Percentiles rank a stretch among this genome's conserved stretches.
Conservation (phyloP, 1,284 basidiomycete species). For the Heliocybe sulcata region DNA sequence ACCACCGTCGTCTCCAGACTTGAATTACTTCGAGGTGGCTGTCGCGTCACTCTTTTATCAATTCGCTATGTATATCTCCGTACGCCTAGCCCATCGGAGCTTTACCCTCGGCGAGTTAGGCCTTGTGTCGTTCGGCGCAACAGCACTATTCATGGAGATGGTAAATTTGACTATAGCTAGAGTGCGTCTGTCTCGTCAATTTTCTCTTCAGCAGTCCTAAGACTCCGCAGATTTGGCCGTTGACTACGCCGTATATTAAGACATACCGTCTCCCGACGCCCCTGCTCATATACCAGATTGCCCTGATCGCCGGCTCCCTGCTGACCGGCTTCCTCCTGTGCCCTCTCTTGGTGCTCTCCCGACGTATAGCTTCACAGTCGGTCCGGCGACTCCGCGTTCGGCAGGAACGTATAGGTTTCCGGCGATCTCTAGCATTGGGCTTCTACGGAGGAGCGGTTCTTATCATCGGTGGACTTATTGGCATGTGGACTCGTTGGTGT, state of each 20-base stretch:
- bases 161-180: slow-evolving; percentile 75
- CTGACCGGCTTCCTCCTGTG: slow-evolving; percentile 92
- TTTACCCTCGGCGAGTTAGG: slow-evolving; percentile 95
- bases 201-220: neutral
- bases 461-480: slow-evolving; percentile 82
- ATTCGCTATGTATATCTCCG: slow-evolving; percentile 82
- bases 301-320: slow-evolving; percentile 89
- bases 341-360: slow-evolving; percentile 87
- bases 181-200: slow-evolving; percentile 19
- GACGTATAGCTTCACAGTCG: slow-evolving; percentile 89
- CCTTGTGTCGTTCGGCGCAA: slow-evolving; percentile 83
- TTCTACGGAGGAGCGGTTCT: slow-evolving; percentile 80
- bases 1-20: slow-evolving; percentile 38
- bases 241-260: slow-evolving; percentile 82
- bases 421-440: slow-evolving; percentile 78
- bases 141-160: slow-evolving; percentile 82
- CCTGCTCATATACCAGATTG: slow-evolving; percentile 87
- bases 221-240: slow-evolving; percentile 60
- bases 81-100: slow-evolving; percentile 85
- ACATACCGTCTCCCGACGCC: slow-evolving; percentile 93
- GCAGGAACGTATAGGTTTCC: slow-evolving; percentile 80
- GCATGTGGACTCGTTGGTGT: slow-evolving; percentile 89
- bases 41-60: slow-evolving; percentile 84
- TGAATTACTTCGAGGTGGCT: slow-evolving; percentile 74
- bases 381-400: slow-evolving; percentile 86